Base-by-base conservation (phyloP, 768 basidiomycete genomes). In the Candolleomyces eurysporus region DNA sequence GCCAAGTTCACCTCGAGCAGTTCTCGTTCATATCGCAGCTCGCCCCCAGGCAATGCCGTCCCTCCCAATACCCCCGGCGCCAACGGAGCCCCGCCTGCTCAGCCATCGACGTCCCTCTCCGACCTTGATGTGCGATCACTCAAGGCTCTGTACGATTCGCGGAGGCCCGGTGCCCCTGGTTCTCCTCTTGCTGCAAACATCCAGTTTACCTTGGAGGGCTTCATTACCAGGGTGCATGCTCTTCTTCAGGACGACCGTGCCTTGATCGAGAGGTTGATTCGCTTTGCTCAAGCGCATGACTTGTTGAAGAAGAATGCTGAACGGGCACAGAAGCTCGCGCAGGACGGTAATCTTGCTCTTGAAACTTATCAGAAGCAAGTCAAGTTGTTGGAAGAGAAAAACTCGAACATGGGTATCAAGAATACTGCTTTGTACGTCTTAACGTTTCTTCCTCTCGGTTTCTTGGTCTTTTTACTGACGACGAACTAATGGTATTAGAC, bases 351-450 rank as follows among this genome's bases (percentile, higher is more conserved):
- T 61, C 72, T 69, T 19, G 92, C 89, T 26, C 75, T 97, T 46
- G 92, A 94, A 78, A 94, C 89, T 17, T 96, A 97, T 69, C 92
- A 96, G 78, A 89, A 88, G 74, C 94, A 96, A 69, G 88, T 96
- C 4, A 81, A 83, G 67, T 84, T 81, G 22, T 78, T 96, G 60
- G 92, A 95, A 68, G 91, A 92, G 67, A 82, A 90, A 59, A 87
- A 92, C 65, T 71, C 81, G 65, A 64, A 71, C 9, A 71, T 88
- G 59, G 77, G 79, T 39, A 69, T 79, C 22, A 81, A 81, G 68
- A 82, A 87, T 57, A 78, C 84, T 36, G 76, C 78, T 14, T 64
- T 92, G 90, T 91, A 66, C 61, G 84, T 76, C 10, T 48, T 51
- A 48, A 2, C 66, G 32, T 50, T 42, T 42, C 21, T 58, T 52